These are phyloP conservation scores for Backusella westeae DNA, from an alignment of 192 early-diverging fungal species.

Conservation along the genomic window DNA sequence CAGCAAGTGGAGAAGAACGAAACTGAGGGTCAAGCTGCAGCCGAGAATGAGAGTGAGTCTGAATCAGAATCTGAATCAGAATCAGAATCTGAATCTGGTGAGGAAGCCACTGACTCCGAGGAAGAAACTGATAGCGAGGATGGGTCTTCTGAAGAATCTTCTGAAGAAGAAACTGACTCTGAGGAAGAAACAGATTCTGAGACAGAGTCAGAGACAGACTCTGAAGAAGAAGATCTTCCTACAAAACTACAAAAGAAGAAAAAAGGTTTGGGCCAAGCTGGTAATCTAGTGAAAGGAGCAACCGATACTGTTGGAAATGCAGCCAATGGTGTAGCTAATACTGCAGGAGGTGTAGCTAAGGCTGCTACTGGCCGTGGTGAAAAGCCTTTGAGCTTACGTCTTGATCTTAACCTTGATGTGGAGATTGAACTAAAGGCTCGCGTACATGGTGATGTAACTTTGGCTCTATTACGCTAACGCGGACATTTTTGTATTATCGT, in stretches of 20 bases:
- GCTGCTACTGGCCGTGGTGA: neutral
- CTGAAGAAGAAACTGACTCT: neutral
- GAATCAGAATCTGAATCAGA: neutral
- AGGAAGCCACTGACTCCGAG: neutral
- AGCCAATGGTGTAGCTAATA: slow-evolving; percentile 10
- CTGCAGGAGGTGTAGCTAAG: slow-evolving; percentile 11
- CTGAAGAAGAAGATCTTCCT: neutral
- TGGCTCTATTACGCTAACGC: slow-evolving; percentile 16
- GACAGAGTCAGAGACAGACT: neutral
- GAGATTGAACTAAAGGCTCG: slow-evolving; percentile 24
- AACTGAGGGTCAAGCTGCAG: neutral
- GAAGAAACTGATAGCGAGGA: neutral
- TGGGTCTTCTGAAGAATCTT: neutral
- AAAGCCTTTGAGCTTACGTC: slow-evolving; percentile 8
- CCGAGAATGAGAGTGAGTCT: neutral
- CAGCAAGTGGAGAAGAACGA: neutral
- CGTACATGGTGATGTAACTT: slow-evolving; percentile 28
- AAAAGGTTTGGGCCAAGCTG: neutral
- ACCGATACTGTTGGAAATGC: slow-evolving; percentile 9
- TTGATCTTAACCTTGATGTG: slow-evolving; percentile 22
- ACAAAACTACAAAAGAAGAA: neutral
- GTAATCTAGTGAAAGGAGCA: neutral
- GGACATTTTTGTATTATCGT: neutral
- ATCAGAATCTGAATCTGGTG: neutral
- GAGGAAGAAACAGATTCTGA: neutral